Evolutionary conservation across 495 filamentous ascomycete genomes (phyloP), one percentile per base, ranked within the genome.

Genomic region (Parathielavia appendiculata): DNA sequence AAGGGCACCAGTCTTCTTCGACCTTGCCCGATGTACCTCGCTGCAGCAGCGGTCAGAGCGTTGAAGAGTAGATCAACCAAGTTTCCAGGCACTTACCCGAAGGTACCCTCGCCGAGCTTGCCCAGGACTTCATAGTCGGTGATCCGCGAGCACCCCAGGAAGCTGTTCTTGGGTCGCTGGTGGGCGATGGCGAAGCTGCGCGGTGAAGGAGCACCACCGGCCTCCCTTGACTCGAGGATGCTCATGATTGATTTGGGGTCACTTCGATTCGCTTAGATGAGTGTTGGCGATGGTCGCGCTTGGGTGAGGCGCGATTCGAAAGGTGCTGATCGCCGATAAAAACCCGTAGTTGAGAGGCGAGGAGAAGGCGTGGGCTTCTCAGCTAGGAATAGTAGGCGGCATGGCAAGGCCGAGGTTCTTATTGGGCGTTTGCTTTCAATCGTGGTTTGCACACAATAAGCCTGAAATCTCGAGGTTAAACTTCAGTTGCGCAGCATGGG

Each of bases 101-200:
- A 99, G 19, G 93, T 99, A 51, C 93, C 93, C 71, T 99, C 95
- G 61, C 93, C 93, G 50, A 99, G 82, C 76, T 99, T 99, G 49
- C 85, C 86, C 58, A 92, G 71, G 20, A 96, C 80, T 60, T 95
- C 89, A 69, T 96, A 99, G 55, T 93, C 87, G 46, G 76, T 78
- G 63, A 99, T 97, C 54, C 80, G 86, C 20, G 91, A 92, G 75
- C 91, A 96, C 32, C 93, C 93, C 49, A 76, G 74, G 67, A 95
- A 98, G 59, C 82, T 79, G 8, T 79, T 59, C 59, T 63, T 68
- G 9, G 71, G 73, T 17, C 77, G 71, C 50, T 73, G 73, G 56
- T 79, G 74, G 19, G 71, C 69, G 17, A 74, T 62, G 43, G 77
- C 77, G 55, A 78, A 77, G 17, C 71, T 64, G 60, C 71, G 68